These are phyloP conservation scores for Achaetomium macrosporum DNA, from an alignment of 2,329 filamentous ascomycete species.

Conservation along the genomic window DNA sequence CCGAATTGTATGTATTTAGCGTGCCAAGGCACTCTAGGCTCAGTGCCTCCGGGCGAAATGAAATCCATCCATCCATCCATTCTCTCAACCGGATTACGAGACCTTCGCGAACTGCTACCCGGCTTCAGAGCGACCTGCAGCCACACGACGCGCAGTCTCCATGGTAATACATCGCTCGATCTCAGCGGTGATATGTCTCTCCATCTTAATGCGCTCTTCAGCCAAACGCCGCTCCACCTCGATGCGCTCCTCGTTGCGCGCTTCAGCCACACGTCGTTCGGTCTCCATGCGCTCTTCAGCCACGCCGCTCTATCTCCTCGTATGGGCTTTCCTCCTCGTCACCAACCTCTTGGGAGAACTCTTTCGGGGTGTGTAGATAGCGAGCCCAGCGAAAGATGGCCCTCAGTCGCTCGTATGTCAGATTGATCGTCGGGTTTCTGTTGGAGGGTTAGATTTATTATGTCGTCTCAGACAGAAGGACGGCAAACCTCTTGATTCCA, in stretches of 20 bases:
- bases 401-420: constrained; percentile 6
- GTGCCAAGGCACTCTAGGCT: too few relatives aligned
- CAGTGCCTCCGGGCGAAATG: too few relatives aligned
- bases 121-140: too few relatives aligned
- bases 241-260: not conserved
- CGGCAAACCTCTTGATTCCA: constrained; percentile 9
- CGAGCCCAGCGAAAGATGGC: constrained; percentile 5
- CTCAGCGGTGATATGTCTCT: too few relatives aligned
- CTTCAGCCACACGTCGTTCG: not conserved
- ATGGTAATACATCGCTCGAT: too few relatives aligned
- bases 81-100: too few relatives aligned
- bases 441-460: constrained; percentile 1
- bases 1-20: too few relatives aligned
- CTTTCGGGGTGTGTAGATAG: not conserved
- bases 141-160: too few relatives aligned
- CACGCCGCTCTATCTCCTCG: not conserved
- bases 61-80: too few relatives aligned
- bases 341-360: not conserved
- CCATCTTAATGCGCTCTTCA: not conserved
- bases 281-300: not conserved
- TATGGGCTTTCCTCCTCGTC: not conserved
- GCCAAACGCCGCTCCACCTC: not conserved
- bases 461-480: not conserved
- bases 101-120: too few relatives aligned
- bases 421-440: constrained; percentile 4